Conservation (phyloP, 2,329 filamentous ascomycete species). For the Drechslera avenae region DNA sequence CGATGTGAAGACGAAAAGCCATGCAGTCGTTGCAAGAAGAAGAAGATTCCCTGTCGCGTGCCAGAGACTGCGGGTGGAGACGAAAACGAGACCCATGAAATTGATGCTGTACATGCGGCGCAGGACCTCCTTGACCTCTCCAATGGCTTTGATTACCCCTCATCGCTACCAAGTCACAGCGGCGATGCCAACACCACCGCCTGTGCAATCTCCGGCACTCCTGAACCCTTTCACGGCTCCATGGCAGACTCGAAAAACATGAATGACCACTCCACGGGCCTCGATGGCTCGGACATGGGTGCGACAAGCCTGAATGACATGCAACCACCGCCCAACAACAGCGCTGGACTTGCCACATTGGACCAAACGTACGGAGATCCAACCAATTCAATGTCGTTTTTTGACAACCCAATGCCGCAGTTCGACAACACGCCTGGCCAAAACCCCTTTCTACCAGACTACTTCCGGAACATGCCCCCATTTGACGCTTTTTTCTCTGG, state of each 20-base stretch:
- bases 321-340: constrained; percentile 11
- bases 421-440: constrained; percentile 24
- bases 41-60: constrained; percentile 52
- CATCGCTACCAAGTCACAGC: constrained; percentile 13
- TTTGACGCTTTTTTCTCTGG: constrained; percentile 41
- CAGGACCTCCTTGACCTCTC: constrained; percentile 40
- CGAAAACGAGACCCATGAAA: constrained; percentile 23
- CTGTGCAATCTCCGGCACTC: constrained; percentile 10
- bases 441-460: constrained; percentile 33
- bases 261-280: background rate
- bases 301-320: constrained; percentile 2
- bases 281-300: background rate
- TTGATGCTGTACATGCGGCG: constrained; percentile 37
- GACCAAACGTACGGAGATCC: constrained; percentile 15
- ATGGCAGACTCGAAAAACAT: constrained; percentile 1
- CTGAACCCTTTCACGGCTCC: constrained; percentile 6
- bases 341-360: constrained; percentile 6
- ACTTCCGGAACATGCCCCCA: constrained; percentile 39
- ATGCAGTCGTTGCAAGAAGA: constrained; percentile 58
- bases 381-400: constrained; percentile 15
- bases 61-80: constrained; percentile 21
- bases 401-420: constrained; percentile 18
- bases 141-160: constrained; percentile 28
- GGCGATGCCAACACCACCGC: constrained; percentile 6
- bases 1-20: constrained; percentile 62